These are phyloP conservation scores for Raffaelea ambrosiae DNA, from an alignment of 2,329 filamentous ascomycete species.

Conservation along the genomic window DNA sequence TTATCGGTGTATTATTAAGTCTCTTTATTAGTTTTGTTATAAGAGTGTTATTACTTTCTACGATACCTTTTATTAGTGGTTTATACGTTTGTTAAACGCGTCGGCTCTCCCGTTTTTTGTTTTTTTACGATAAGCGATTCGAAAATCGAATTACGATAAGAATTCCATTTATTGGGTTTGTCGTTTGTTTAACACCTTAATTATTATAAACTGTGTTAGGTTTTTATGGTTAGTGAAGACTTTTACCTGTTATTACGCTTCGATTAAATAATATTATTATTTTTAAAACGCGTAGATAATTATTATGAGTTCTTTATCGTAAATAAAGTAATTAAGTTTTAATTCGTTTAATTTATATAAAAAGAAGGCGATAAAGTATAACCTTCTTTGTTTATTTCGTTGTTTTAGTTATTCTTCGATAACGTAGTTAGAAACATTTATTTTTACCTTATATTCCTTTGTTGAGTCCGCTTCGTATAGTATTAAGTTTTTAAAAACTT, in stretches of 20 bases:
- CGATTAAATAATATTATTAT: not conserved
- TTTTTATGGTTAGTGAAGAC: not conserved
- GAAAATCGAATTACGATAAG: not conserved
- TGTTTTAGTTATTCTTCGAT: conserved; percentile 12
- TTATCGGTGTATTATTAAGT: not conserved
- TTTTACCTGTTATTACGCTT: not conserved
- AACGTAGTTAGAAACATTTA: conserved; percentile 12
- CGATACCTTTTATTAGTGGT: not conserved
- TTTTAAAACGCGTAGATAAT: not conserved
- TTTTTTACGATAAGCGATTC: not conserved
- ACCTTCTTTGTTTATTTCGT: conserved; percentile 6
- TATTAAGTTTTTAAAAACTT: too few relatives aligned
- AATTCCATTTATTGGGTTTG: not conserved
- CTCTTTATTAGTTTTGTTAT: not conserved
- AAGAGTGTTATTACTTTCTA: not conserved
- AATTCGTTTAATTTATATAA: conserved; percentile 11
- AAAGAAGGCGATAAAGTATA: conserved; percentile 8
- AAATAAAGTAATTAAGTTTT: conserved; percentile 17
- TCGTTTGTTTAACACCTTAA: not conserved
- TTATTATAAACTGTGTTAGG: not conserved
- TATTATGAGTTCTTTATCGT: not conserved
- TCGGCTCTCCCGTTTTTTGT: not conserved
- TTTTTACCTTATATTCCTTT: conserved; percentile 13
- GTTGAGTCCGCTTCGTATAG: conserved; percentile 3
- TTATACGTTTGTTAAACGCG: not conserved